phyloP scores from a whole-genome alignment of 495 filamentous ascomycete species.

The Aspergillus sclerotioniger region DNA sequence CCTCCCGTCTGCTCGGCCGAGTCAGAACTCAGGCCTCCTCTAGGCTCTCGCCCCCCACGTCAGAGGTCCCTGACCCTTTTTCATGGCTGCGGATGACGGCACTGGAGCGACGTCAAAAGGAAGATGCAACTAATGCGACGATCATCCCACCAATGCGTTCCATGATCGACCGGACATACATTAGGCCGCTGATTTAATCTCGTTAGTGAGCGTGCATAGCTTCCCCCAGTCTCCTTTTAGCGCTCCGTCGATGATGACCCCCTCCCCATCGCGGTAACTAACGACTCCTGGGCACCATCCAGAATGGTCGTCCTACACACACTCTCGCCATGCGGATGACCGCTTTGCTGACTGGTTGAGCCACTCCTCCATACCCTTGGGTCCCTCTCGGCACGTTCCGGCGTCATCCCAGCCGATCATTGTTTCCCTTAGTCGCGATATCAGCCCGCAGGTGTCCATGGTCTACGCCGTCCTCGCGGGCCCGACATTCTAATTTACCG shows the following conservation, averaged over 20 bases:
- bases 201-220: slow-evolving; percentile 2
- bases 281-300: background rate
- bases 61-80: background rate
- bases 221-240: slow-evolving; percentile 1
- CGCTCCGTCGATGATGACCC: background rate
- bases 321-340: background rate
- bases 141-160: slow-evolving; percentile 14
- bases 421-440: background rate
- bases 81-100: slow-evolving; percentile 1
- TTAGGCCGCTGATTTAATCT: slow-evolving; percentile 12
- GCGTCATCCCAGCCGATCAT: slow-evolving; percentile 4
- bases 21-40: no score
- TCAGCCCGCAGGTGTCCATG: background rate
- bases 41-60: background rate
- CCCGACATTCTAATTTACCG: background rate
- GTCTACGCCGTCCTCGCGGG: background rate
- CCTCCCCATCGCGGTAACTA: background rate
- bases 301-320: background rate
- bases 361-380: background rate
- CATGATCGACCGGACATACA: slow-evolving; percentile 19
- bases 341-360: background rate
- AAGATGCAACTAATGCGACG: slow-evolving; percentile 14
- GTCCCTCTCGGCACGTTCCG: slow-evolving; percentile 6
- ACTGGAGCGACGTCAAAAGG: slow-evolving; percentile 10
- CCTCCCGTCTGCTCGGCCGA: no score